phyloP scores from a whole-genome alignment of 2,329 filamentous ascomycete species.

The Teratosphaeriaceae sp. region DNA sequence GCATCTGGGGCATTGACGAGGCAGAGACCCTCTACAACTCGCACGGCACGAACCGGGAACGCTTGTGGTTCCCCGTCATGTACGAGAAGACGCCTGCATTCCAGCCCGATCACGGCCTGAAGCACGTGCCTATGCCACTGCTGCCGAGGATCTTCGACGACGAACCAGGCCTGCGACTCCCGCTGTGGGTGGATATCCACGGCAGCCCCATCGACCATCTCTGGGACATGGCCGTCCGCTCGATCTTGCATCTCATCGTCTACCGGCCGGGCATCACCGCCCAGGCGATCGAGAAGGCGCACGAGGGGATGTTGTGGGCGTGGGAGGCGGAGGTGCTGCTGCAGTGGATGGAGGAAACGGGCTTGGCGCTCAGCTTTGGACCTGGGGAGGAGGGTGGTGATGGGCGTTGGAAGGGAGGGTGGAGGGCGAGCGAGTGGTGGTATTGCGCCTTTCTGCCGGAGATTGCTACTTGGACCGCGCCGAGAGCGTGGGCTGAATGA shows the following conservation, averaged over 20 bases:
- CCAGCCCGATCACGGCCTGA: slow-evolving; percentile 48
- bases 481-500: slow-evolving; percentile 1
- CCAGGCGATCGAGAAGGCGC: slow-evolving; percentile 47
- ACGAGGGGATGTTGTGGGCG: slow-evolving; percentile 53
- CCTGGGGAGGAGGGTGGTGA: slow-evolving; percentile 29
- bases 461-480: slow-evolving; percentile 19
- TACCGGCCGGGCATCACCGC: slow-evolving; percentile 54
- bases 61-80: slow-evolving; percentile 58
- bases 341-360: slow-evolving; percentile 52
- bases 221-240: slow-evolving; percentile 59
- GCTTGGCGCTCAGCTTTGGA: slow-evolving; percentile 42
- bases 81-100: slow-evolving; percentile 55
- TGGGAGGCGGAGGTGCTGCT: slow-evolving; percentile 57
- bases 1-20: slow-evolving; percentile 62
- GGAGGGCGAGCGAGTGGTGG: slow-evolving; percentile 58
- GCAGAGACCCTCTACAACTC: slow-evolving; percentile 65
- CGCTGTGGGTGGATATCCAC: slow-evolving; percentile 68
- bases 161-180: slow-evolving; percentile 39
- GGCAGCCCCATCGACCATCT: slow-evolving; percentile 51
- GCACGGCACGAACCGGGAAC: slow-evolving; percentile 58
- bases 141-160: slow-evolving; percentile 8
- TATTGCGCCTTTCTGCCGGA: slow-evolving; percentile 45
- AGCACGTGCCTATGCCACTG: slow-evolving; percentile 31
- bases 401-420: slow-evolving; percentile 28
- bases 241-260: slow-evolving; percentile 56